Percentiles rank a stretch among this genome's conserved stretches.
Conservation (phyloP, 805 yeast species). For the Candida loeiensis region DNA sequence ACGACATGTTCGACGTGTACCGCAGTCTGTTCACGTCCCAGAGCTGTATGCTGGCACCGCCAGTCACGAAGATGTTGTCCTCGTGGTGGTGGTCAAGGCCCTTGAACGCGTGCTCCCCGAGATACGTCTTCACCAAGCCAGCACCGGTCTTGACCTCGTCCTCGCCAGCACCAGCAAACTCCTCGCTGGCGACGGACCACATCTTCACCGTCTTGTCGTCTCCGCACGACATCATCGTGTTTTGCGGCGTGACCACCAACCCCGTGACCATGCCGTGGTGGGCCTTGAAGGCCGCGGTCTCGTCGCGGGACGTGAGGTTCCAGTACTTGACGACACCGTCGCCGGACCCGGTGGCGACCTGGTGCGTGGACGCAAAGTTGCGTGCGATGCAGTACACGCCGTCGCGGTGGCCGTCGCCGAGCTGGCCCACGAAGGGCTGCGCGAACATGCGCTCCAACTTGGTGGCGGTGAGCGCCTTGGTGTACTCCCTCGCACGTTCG, state of each 20-base stretch:
- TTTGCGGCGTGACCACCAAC: conserved; percentile 60
- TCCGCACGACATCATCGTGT: conserved; percentile 75
- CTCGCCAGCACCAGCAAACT: conserved; percentile 38
- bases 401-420: conserved; percentile 93
- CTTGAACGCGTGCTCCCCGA: conserved; percentile 81
- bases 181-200: conserved; percentile 72
- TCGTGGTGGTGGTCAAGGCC: conserved; percentile 82
- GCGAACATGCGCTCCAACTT: conserved; percentile 96
- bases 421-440: conserved; percentile 91
- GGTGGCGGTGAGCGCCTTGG: conserved; percentile 91
- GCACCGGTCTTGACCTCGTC: conserved; percentile 29
- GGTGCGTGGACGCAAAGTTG: conserved; percentile 64
- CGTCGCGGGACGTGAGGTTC: conserved; percentile 80
- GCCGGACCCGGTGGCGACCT: conserved; percentile 88
- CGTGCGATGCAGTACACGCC: conserved; percentile 88
- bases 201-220: conserved; percentile 85
- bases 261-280: conserved; percentile 91
- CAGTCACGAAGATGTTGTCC: conserved; percentile 78
- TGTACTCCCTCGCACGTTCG: conserved; percentile 94
- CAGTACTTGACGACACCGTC: conserved; percentile 94
- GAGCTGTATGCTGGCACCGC: conserved; percentile 84
- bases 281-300: conserved; percentile 73
- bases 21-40: conserved; percentile 86
- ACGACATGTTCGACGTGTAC: conserved; percentile 72
- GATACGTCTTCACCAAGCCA: conserved; percentile 73